Base-by-base conservation (phyloP, 768 basidiomycete genomes). In the Lentinula raphanica region DNA sequence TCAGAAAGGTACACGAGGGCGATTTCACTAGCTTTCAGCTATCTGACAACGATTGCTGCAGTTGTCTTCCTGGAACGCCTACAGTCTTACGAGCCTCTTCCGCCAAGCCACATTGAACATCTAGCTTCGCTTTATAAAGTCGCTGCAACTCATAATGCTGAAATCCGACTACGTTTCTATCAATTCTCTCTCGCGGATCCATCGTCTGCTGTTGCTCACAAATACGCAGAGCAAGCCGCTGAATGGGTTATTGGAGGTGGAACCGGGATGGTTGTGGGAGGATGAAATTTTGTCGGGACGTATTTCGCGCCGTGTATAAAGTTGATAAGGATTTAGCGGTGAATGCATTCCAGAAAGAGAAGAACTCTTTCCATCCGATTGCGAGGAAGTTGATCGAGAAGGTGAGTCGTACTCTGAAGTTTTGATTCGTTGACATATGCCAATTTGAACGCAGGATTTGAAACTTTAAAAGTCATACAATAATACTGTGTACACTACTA, bases 21-120 rank as follows among this genome's bases (percentile, higher is more conserved):
- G 29, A 23, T 4, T 36, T 13, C 11, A 56, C 15, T 6, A 40
- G 3, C 3, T 5, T 13, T 42, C n/a, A 27, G 45, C 9, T 21
- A 15, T 0, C 9, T 27, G 3, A 23, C 12, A 23, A 44, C 3
- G 5, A 17, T 45, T 35, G 35, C 5, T 49, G 23, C 17, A 90
- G 90, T 90, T 59, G 91, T 86, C 54, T 94, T 96, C 78, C 81
- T 96, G 45, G 88, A 94, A 69, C 83, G 82, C 44, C 78, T 96
- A 5, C 82, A 88, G 61, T 72, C 82, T n/a, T 83, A 80, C 65
- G 38, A 71, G 0, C 68, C 87, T 0, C 78, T 94, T 17, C 90
- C 92, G 0, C 67, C 76, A 1, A 55, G 76, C 0, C 83, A 90
- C 63, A 64, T 92, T 39, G 65, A 69, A 5, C 79, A 82, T 63